Evolutionary conservation across 129 eudicot genomes (phyloP).

Genomic region (Escallonia rubra): DNA sequence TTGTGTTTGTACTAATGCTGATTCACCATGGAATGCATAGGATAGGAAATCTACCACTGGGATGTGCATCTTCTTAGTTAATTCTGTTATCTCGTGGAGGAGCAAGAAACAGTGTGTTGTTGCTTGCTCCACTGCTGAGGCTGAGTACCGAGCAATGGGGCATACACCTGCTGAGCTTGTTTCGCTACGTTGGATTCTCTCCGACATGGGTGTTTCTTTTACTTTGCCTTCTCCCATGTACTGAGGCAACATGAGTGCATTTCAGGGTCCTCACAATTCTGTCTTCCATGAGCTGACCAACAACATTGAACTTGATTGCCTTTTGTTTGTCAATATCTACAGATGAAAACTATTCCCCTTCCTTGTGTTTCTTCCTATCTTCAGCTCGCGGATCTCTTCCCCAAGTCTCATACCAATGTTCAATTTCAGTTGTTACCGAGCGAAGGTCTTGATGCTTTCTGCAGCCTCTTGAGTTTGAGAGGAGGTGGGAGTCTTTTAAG

Average conservation of each 20-base stretch:
- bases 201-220: neutral
- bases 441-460: no score
- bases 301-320: neutral
- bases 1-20: neutral
- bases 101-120: constrained; percentile 5
- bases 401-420: no score
- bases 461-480: no score
- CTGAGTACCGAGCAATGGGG: constrained; percentile 1
- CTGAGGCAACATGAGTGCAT: neutral
- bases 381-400: no score
- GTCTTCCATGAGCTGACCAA: neutral
- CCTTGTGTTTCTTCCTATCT: neutral
- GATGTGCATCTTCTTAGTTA: neutral
- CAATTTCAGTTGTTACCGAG: no score
- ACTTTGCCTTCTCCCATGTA: neutral
- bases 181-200: neutral
- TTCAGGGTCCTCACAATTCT: no score
- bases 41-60: neutral
- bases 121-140: constrained; percentile 1
- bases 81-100: neutral
- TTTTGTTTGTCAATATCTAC: neutral
- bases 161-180: neutral
- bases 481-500: no score
- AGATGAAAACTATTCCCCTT: neutral
- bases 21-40: neutral